A percentile compares a stretch with the other conserved stretches of the same genome.
phyloP scores from a whole-genome alignment of 768 basidiomycete species.

The Chalciporus pseudorubinellus region DNA sequence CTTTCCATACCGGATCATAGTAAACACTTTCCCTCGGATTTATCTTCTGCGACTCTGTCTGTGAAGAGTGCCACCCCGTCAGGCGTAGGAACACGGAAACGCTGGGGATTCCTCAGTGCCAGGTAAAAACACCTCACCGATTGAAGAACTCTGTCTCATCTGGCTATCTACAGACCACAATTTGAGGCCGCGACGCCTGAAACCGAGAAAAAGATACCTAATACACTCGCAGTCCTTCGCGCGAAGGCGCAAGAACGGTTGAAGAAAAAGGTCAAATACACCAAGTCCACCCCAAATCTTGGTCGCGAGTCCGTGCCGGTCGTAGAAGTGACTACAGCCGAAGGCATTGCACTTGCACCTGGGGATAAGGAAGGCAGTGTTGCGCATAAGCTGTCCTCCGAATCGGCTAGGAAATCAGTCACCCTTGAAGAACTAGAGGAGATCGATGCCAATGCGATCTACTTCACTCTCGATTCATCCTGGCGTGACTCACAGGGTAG shows the following conservation, averaged over 20 bases:
- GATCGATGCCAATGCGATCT: slow-evolving; percentile 24
- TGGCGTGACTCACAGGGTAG: slow-evolving; percentile 23
- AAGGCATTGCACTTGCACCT: background rate
- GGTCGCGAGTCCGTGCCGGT: background rate
- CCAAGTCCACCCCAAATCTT: slow-evolving; percentile 27
- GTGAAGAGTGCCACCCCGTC: background rate
- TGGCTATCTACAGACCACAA: slow-evolving; percentile 9
- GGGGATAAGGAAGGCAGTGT: background rate
- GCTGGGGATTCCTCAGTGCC: slow-evolving; percentile 19
- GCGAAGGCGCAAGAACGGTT: slow-evolving; percentile 16
- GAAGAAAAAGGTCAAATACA: slow-evolving; percentile 17
- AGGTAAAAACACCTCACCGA: slow-evolving; percentile 11
- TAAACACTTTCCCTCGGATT: background rate
- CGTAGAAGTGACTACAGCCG: background rate
- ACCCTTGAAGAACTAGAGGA: slow-evolving; percentile 6
- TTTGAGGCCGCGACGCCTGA: slow-evolving; percentile 6
- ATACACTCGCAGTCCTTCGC: slow-evolving; percentile 6
- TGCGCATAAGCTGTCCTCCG: background rate
- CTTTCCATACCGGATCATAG: slow-evolving; percentile 14
- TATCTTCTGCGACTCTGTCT: slow-evolving; percentile 3
- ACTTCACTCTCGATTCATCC: slow-evolving; percentile 28
- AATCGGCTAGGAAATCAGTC: background rate
- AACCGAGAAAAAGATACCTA: slow-evolving; percentile 6
- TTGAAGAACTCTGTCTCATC: background rate
- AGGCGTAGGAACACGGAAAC: slow-evolving; percentile 2